Base-by-base conservation (phyloP, 371 early-diverging fungal genomes). In the Rhizopus arrhizus region DNA sequence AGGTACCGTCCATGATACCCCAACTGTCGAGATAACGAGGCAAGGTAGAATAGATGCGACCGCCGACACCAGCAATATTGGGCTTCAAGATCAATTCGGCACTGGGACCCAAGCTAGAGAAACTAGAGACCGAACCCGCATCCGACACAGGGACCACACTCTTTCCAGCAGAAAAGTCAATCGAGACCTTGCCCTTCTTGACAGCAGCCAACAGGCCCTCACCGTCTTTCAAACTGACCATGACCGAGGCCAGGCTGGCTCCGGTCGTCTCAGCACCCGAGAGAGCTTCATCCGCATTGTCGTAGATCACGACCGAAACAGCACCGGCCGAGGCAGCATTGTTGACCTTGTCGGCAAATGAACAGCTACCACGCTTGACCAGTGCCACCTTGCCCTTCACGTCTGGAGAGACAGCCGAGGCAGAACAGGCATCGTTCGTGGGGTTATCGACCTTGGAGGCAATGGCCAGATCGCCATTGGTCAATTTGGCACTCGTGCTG, bases 51-150 rank as follows among this genome's bases (percentile, higher is more conserved):
- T 83, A 85, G 32, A 90, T 83, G 53, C 73, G 72, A 29, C 88
- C 89, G 62, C 90, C 90, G 13, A 87, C 80, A 47, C 83, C 88
- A 41, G 80, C 78, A 51, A 89, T 56, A 29, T 89, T 86, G n/a
- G 90, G 75, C 59, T 75, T 75, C 31, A 72, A 58, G 53, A 62
- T 62, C 12, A 72, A 65, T 29, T 72, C 70, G 31, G 72, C 50
- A 57, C 61, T 59, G 10, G 75, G 58, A 56, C 75, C 75, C 10
- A 53, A 42, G 33, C 87, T 65, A 10, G 81, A 80, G 67, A 77
- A 81, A 43, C 57, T 56, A 34, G 81, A 75, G 10, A 76, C 58
- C 29, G 75, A 70, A 38, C 68, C 73, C 28, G 58, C 77, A 45
- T 65, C 66, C 11, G 66, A n/a, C 16, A 73, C 45, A 9, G 63